A percentile compares a stretch with the other conserved stretches of the same genome.
Evolutionary conservation across 2,329 filamentous ascomycete genomes (phyloP).

Genomic region (Paecilomyces formosus): DNA sequence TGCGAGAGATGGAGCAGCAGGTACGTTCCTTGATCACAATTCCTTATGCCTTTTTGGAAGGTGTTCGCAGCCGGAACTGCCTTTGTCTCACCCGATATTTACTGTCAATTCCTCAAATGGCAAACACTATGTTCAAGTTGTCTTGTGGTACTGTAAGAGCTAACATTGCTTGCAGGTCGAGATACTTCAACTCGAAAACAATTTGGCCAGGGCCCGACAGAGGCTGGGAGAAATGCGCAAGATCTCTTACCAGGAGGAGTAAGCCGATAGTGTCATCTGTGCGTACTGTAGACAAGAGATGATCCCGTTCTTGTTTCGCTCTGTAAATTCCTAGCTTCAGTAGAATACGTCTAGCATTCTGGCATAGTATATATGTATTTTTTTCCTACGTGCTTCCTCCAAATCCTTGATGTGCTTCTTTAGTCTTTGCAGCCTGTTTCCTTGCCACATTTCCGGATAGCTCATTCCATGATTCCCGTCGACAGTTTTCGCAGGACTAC

Average conservation of each 20-base stretch:
- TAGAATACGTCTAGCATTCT: background rate
- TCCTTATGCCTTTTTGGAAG: background rate
- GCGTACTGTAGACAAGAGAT: background rate
- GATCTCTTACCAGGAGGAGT: constrained; percentile 80
- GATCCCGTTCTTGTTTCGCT: background rate
- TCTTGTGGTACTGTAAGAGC: constrained; percentile 1
- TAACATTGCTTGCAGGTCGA: constrained; percentile 62
- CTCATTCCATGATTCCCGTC: background rate
- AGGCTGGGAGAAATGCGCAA: constrained; percentile 96
- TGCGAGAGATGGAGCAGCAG: constrained; percentile 98
- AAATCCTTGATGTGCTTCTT: background rate
- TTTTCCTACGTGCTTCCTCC: background rate
- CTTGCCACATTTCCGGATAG: background rate
- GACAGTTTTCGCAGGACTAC: background rate
- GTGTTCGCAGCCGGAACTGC: background rate
- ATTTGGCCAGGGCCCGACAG: constrained; percentile 68
- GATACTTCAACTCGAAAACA: constrained; percentile 91
- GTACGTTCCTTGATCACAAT: constrained; percentile 45
- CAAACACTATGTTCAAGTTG: background rate
- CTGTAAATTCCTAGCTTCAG: background rate
- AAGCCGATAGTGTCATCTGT: constrained; percentile 5
- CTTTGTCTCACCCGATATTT: background rate
- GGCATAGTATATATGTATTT: background rate
- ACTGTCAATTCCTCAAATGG: background rate
- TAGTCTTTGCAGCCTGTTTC: background rate